Base-by-base conservation (phyloP, 1,139 yeast genomes). In the Torulaspora globosa region DNA sequence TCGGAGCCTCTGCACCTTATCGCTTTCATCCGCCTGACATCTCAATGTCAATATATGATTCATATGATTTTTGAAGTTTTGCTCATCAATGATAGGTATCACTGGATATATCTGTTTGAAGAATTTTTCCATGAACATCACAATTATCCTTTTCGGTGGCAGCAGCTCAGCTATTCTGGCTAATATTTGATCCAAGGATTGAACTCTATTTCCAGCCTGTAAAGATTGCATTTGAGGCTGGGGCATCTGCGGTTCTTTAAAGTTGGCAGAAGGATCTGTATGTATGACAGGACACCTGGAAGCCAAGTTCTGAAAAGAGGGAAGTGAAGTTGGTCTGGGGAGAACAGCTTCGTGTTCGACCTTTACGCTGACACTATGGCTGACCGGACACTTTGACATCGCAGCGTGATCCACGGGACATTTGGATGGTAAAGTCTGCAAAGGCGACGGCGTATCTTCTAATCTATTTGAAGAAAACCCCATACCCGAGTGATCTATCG, bases 11-110 rank as follows among this genome's bases (percentile, higher is more conserved):
- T 46, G 34, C 12, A 47, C 45, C 14, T 43, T 45, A 12, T 42
- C 43, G 23, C 36, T 36, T 7, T 36, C 45, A 21, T 11, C 34
- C 5, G 46, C 34, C n/a, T 28, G 23, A 16, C 46, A 28, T 30
- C 46, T 40, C 29, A 46, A 21, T n/a, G 44, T 23, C 15, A 65
- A 44, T 15, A 63, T 60, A 36, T 57, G 56, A 47, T 52, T 53
- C 24, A 60, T 55, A 46, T 62, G 64, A 19, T 51, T 49, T 44
- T 59, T 58, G 48, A 71, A 67, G 30, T 62, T 62, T 9, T 45
- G 51, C 52, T 78, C 80, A 58, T 78, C 82, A 21, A 78, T 47
- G 31, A 75, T 68, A 1, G 83, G 82, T 46, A 76, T 67, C 34
- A 70, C 71, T 1, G 80, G 79, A 53, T 77, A 75, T 4, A 76